Percentiles rank a stretch among this genome's conserved stretches.
Conservation (phyloP, 441 rosid genomes). For the Adansonia rubrostipa region DNA sequence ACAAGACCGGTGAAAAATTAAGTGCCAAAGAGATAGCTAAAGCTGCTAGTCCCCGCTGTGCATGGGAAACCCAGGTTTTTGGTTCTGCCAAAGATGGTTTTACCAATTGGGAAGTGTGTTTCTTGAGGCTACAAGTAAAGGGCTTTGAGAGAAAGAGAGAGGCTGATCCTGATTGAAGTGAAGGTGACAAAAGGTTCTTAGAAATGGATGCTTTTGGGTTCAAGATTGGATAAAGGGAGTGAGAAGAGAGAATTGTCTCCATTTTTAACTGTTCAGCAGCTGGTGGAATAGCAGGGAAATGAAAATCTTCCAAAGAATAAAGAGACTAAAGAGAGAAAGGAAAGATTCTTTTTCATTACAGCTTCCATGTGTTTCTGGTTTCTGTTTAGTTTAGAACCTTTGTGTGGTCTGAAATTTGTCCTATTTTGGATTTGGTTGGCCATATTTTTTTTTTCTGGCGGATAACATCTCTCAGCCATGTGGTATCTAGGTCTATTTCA, state of each 20-base stretch:
- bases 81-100: slow-evolving; percentile 40
- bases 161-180: slow-evolving; percentile 49
- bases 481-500: slow-evolving; percentile 31
- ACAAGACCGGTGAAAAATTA: slow-evolving; percentile 64
- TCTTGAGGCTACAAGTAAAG: slow-evolving; percentile 47
- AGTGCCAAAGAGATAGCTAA: slow-evolving; percentile 77
- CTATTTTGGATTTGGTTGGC: slow-evolving; percentile 51
- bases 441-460: slow-evolving; percentile 31
- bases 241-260: slow-evolving; percentile 83
- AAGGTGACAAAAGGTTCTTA: slow-evolving; percentile 39
- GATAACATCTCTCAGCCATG: slow-evolving; percentile 48
- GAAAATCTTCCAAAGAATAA: slow-evolving; percentile 26
- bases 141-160: slow-evolving; percentile 44
- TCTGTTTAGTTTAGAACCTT: slow-evolving; percentile 29
- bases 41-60: slow-evolving; percentile 81
- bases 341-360: slow-evolving; percentile 11
- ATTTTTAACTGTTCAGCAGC: slow-evolving; percentile 33
- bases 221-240: slow-evolving; percentile 55
- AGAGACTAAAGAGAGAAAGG: slow-evolving; percentile 19
- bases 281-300: slow-evolving; percentile 20
- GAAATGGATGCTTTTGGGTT: slow-evolving; percentile 43
- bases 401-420: slow-evolving; percentile 50
- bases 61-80: slow-evolving; percentile 58
- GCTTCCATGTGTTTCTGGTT: slow-evolving; percentile 21
- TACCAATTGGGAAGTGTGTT: slow-evolving; percentile 35